These are phyloP conservation scores for Auricularia sp. DNA, from an alignment of 768 basidiomycete species.

Conservation along the genomic window DNA sequence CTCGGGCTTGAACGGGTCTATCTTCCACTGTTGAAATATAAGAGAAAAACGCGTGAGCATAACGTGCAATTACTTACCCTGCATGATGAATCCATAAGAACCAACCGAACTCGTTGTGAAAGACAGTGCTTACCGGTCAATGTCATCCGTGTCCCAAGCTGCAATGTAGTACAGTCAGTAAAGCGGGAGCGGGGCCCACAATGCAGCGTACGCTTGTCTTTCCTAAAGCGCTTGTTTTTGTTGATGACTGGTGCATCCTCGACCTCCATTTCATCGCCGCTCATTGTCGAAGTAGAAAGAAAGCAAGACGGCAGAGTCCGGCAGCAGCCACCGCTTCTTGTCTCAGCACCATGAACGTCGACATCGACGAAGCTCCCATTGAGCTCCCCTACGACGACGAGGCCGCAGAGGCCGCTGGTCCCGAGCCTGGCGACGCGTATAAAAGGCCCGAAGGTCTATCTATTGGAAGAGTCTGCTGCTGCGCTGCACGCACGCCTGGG, in stretches of 20 bases:
- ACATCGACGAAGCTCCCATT: constrained; percentile 7
- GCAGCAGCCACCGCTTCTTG: background rate
- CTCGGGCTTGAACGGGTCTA: constrained; percentile 61
- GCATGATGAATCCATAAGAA: constrained; percentile 1
- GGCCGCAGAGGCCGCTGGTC: constrained; percentile 19
- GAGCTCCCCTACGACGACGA: constrained; percentile 49
- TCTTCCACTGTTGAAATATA: constrained; percentile 58
- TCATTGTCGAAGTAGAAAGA: background rate
- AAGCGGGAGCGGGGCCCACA: constrained; percentile 3
- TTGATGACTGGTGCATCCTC: constrained; percentile 37
- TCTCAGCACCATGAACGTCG: background rate
- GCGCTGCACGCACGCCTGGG: constrained; percentile 32
- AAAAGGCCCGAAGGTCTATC: constrained; percentile 62
- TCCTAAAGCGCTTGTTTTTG: constrained; percentile 85
- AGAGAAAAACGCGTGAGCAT: background rate
- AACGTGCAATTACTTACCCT: constrained; percentile 13
- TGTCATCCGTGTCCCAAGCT: constrained; percentile 99
- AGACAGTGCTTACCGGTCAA: constrained; percentile 74
- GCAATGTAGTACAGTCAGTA: background rate
- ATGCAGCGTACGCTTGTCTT: constrained; percentile 77
- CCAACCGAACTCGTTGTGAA: too few relatives aligned
- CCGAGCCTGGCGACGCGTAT: constrained; percentile 35
- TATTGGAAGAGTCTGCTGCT: constrained; percentile 59
- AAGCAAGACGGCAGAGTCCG: background rate
- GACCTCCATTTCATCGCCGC: background rate